Percentiles rank a stretch among this genome's conserved stretches.
Conservation (phyloP, 2,329 filamentous ascomycete species). For the Fusarium veterinarium region DNA sequence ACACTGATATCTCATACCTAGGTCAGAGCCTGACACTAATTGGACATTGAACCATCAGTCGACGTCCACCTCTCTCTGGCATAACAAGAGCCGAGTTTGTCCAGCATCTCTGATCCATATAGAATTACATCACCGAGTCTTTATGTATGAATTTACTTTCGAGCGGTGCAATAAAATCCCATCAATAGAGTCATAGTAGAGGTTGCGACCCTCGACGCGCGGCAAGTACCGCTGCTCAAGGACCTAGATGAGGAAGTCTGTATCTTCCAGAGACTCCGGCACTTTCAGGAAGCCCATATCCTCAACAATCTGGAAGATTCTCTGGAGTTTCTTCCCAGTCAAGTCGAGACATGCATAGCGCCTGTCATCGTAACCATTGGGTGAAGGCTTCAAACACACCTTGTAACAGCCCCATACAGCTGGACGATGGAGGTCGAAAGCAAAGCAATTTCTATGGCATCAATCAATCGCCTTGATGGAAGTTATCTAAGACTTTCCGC, state of each 20-base stretch:
- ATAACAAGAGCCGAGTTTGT: no score
- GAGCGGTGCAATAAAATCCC: background rate
- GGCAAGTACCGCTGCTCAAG: background rate
- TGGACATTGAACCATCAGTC: background rate
- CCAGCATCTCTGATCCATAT: background rate
- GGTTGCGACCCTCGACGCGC: rapidly evolving
- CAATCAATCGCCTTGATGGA: background rate
- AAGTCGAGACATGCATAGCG: background rate
- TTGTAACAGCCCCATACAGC: no score
- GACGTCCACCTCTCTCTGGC: rapidly evolving
- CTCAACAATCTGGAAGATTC: no score
- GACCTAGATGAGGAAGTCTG: background rate
- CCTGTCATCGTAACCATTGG: background rate
- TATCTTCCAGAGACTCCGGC: background rate
- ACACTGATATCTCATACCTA: background rate
- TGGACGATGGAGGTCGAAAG: no score
- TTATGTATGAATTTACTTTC: rapidly evolving
- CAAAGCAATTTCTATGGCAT: background rate
- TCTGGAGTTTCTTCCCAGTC: no score
- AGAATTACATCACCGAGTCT: rapidly evolving
- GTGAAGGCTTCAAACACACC: background rate
- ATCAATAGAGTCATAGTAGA: background rate
- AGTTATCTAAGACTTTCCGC: rapidly evolving
- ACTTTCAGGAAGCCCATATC: no score
- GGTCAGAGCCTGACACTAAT: background rate